These are phyloP conservation scores for Trifolium dubium DNA, from an alignment of 306 rosid genomes.

Conservation along the genomic window DNA sequence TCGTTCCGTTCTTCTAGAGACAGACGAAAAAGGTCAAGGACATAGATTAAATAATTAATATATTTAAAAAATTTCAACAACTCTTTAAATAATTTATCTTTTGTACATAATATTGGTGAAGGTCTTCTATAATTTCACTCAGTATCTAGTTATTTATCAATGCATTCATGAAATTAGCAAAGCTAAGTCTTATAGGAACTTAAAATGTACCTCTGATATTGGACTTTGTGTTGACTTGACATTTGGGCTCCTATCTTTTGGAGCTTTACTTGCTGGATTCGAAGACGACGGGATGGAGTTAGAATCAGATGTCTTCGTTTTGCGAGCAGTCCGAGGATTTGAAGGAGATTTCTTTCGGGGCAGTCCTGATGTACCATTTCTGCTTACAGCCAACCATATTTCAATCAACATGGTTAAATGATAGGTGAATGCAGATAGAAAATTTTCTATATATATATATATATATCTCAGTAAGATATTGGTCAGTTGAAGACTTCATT, in stretches of 20 bases:
- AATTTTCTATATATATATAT: not conserved
- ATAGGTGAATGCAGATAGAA: conserved; percentile 24
- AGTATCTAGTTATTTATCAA: conserved; percentile 9
- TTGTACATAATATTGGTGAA: not conserved
- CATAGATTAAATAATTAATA: not conserved
- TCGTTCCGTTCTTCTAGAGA: conserved; percentile 65
- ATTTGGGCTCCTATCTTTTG: conserved; percentile 68
- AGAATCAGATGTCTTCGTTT: conserved; percentile 54
- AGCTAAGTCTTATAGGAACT: not conserved
- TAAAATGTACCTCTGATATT: conserved; percentile 63
- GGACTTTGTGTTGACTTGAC: conserved; percentile 66
- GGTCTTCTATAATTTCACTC: not conserved
- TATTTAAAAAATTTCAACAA: not conserved
- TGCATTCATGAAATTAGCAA: not conserved
- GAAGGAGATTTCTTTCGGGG: conserved; percentile 68
- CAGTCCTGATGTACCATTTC: conserved; percentile 63
- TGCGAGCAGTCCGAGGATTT: conserved; percentile 60
- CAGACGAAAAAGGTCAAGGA: conserved; percentile 26
- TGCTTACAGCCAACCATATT: conserved; percentile 45
- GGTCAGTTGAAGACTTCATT: conserved; percentile 15
- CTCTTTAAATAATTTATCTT: not conserved
- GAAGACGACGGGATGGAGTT: conserved; percentile 57
- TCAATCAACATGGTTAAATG: conserved; percentile 28
- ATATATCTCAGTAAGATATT: conserved; percentile 14
- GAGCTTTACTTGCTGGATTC: conserved; percentile 52